A percentile compares a stretch with the other conserved stretches of the same genome.
Conservation (phyloP, 768 basidiomycete species). For the Psilocybe cubensis region DNA sequence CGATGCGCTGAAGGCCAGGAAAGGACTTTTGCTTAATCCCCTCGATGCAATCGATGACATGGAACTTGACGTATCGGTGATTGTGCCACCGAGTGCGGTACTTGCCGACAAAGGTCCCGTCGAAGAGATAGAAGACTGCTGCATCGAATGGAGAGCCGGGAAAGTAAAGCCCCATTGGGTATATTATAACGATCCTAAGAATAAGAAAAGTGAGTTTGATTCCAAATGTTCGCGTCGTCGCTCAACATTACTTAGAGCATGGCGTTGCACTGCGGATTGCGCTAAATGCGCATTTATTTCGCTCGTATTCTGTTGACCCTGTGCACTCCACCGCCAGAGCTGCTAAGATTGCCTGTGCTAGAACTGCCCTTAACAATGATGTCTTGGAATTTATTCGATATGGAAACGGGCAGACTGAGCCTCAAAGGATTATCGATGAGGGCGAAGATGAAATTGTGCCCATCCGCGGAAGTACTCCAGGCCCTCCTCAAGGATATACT, state of each 20-base stretch:
- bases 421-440: slow-evolving; percentile 24
- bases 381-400: slow-evolving; percentile 62
- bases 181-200: slow-evolving; percentile 48
- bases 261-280: slow-evolving; percentile 63
- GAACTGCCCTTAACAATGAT: slow-evolving; percentile 53
- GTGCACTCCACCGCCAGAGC: slow-evolving; percentile 39
- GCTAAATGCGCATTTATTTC: slow-evolving; percentile 50
- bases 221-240: neutral
- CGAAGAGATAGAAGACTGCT: slow-evolving; percentile 55
- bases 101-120: slow-evolving; percentile 27
- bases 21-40: slow-evolving; percentile 36
- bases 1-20: slow-evolving; percentile 34
- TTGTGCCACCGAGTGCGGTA: neutral
- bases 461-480: slow-evolving; percentile 6
- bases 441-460: slow-evolving; percentile 15
- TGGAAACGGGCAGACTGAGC: slow-evolving; percentile 53
- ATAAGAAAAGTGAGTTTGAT: slow-evolving; percentile 41
- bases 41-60: slow-evolving; percentile 26
- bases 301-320: slow-evolving; percentile 55
- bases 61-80: slow-evolving; percentile 16
- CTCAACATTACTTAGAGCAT: slow-evolving; percentile 32
- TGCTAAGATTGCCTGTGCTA: slow-evolving; percentile 59
- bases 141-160: slow-evolving; percentile 55
- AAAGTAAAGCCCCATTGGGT: slow-evolving; percentile 59
- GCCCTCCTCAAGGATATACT: slow-evolving; percentile 31